A percentile compares a stretch with the other conserved stretches of the same genome.
Conservation (phyloP, 208 protist genomes). For the Blastocrithidia nonstop region DNA sequence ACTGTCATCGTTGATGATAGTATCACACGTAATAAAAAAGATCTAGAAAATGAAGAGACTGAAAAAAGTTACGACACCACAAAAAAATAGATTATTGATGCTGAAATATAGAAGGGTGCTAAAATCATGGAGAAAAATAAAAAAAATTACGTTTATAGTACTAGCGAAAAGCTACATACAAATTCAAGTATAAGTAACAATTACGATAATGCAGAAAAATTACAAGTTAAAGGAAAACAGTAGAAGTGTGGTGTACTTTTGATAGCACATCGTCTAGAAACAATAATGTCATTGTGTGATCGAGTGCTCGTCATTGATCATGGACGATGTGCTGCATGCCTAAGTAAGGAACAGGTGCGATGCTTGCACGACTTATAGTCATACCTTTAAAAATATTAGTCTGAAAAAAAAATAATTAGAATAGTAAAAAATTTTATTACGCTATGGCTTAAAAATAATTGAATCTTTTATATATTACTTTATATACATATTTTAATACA, state of each 20-base stretch:
- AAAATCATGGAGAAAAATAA: too few relatives aligned
- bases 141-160: too few relatives aligned
- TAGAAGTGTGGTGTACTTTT: constrained; percentile 83
- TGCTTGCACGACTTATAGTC: constrained; percentile 31
- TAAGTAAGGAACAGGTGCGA: constrained; percentile 25
- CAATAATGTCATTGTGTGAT: constrained; percentile 85
- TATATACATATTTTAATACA: not conserved
- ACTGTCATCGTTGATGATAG: constrained; percentile 1
- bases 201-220: too few relatives aligned
- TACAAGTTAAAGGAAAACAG: constrained; percentile 2
- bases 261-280: constrained; percentile 94
- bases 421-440: too few relatives aligned
- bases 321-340: constrained; percentile 21
- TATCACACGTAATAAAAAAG: not conserved
- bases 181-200: too few relatives aligned
- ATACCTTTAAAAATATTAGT: constrained; percentile 12
- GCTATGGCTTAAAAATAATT: too few relatives aligned
- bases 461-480: too few relatives aligned
- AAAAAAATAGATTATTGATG: too few relatives aligned
- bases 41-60: not conserved
- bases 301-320: constrained; percentile 75
- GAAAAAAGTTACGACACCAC: not conserved
- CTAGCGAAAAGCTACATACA: too few relatives aligned
- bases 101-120: too few relatives aligned
- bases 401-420: not conserved